Conservation (phyloP, 305 asterid species). For the Fraxinus angustifolia region DNA sequence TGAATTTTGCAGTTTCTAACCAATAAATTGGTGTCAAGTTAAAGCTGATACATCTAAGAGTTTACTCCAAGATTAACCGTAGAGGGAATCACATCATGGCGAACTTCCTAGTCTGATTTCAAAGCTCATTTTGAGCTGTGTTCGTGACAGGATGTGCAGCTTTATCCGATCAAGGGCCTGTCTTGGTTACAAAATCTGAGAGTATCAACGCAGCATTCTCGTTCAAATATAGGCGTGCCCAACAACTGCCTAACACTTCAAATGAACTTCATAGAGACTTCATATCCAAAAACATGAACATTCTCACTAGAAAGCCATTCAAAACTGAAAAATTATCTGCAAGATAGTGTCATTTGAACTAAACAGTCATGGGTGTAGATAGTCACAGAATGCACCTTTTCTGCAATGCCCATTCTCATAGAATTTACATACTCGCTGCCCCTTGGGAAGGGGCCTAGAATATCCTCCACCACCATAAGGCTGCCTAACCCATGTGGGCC, state of each 20-base stretch:
- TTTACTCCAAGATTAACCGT: not conserved
- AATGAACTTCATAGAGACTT: not conserved
- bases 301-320: not conserved
- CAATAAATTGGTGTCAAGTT: not conserved
- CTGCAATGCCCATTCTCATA: slow-evolving; percentile 82
- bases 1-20: not conserved
- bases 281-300: not conserved
- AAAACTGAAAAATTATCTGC: not conserved
- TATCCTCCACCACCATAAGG: slow-evolving; percentile 53
- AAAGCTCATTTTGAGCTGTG: not conserved
- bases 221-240: not conserved
- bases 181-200: not conserved
- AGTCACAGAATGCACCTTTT: slow-evolving; percentile 83
- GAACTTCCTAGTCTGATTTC: not conserved
- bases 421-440: slow-evolving; percentile 81
- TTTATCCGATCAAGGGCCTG: not conserved
- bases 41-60: not conserved
- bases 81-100: not conserved
- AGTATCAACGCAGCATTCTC: not conserved
- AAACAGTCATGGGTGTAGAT: slow-evolving; percentile 58
- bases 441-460: slow-evolving; percentile 57
- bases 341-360: not conserved
- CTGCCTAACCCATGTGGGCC: slow-evolving; percentile 66
- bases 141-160: not conserved
- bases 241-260: not conserved